Evolutionary conservation across 306 rosid genomes (phyloP), one percentile per base, ranked within the genome.

Genomic region (Prunus persica): DNA sequence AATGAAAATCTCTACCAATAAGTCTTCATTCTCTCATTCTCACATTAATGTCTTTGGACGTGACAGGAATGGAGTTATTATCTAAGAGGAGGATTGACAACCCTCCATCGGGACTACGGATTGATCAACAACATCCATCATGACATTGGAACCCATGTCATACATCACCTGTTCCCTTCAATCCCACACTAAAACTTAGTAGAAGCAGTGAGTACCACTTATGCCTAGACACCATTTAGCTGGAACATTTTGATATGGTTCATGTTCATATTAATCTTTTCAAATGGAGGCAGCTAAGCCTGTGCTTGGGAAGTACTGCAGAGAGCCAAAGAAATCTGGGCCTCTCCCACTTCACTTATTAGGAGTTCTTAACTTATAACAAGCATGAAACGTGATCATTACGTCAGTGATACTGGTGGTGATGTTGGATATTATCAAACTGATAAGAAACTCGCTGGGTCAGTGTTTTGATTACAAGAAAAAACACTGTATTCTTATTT

Each of bases 271-370:
- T 67, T 7, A 41, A 22, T 30, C 6, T 25, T 16, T 58, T 54
- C 86, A 95, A 97, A 95, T 97, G 16, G 92, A 92, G 78, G 97
- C 99, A 69, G 93, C 97, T 6, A 90, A 80, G 75, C 97, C 97
- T 5, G 91, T 95, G 62, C 67, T 95, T 24, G 97, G 97, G 58
- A 80, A 85, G 83, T 92, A 92, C 79, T 95, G 89, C 79, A 75
- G 86, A 28, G 93, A 89, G 86, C 97, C 99, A 2, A 81, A 90
- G 87, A 88, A 84, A 76, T 95, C 97, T 0, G 85, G 82, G 24
- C 93, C 97, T 77, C 72, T 95, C 24, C 99, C 99, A 7, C 78
- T 95, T 75, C 90, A 92, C 79, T 87, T 92, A 58, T 58, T 90
- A 60, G 97, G 90, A 84, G 88, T 80, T 81, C 30, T 28, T 28